Base-by-base conservation (phyloP, 1,284 basidiomycete species). In the Schizophyllum commune region DNA sequence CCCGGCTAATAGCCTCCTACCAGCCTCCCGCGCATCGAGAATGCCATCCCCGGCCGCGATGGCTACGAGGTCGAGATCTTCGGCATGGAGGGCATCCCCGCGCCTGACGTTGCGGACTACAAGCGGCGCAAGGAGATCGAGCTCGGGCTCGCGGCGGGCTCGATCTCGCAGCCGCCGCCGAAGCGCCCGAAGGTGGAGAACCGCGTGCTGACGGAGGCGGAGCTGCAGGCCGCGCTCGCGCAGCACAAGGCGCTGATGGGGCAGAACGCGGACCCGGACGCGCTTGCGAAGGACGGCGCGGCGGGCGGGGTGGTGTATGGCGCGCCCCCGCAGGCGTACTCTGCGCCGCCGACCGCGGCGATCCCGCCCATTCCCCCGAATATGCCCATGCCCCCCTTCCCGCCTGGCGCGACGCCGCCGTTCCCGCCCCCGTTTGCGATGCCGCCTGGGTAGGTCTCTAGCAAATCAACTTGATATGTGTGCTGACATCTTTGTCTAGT, bases 11-110 rank as follows among this genome's bases (percentile, higher is more conserved):
- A 55, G 32, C 61, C 57, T 4, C 61, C 33, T 33, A 57, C 2
- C 59, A 90, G 87, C 64, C 77, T 89, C 32, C 86, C 80, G 57
- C 93, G 94, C 32, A 92, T 99, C 34, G 96, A 98, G 62, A 99
- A 98, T 73, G 96, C 96, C 0, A 79, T 99, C 0, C 95, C 96
- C 2, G 96, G 95, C 8, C 86, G 97, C 52, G 96, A 98, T 75
- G 94, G 96, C 1, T 98, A 98, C 70, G 96, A 98, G 72, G 91
- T 99, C 58, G 97, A 99, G 75, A 99, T 99, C 62, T 99, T 98
- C 70, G 96, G 97, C 27, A 99, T 99, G 97, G 96, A 96, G 72
- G 96, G 96, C 63, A 94, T 98, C 61, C 96, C 96, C 5, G 91
- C 90, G 5, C 91, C 92, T 51, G 96, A 98, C 73, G 83, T 97